Conservation (phyloP, 1,284 basidiomycete genomes). For the Rhodofomes roseus region DNA sequence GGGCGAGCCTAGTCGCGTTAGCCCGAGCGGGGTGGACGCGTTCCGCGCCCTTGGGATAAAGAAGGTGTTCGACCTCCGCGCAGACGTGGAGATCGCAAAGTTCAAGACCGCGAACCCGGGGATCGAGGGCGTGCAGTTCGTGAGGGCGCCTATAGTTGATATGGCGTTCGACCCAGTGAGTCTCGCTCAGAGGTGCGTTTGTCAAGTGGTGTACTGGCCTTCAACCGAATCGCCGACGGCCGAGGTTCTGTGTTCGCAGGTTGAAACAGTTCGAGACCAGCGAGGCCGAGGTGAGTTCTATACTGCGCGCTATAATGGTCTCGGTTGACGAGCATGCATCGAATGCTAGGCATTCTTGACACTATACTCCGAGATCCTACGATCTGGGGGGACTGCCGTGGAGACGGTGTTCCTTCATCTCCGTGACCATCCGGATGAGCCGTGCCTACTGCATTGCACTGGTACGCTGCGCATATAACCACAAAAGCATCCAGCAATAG, state of each 20-base stretch:
- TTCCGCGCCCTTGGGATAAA: constrained; percentile 33
- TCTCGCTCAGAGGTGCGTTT: constrained; percentile 22
- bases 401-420: constrained; percentile 35
- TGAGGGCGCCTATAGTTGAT: constrained; percentile 25
- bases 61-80: constrained; percentile 40
- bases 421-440: constrained; percentile 34
- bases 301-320: not conserved
- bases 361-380: constrained; percentile 33
- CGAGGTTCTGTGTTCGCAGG: constrained; percentile 7
- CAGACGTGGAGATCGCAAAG: constrained; percentile 32
- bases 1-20: constrained; percentile 36
- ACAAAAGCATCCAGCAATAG: constrained; percentile 18
- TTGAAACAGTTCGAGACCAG: constrained; percentile 27
- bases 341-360: constrained; percentile 31
- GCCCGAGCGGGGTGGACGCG: constrained; percentile 32
- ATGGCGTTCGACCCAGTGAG: constrained; percentile 30
- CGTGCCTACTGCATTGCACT: constrained; percentile 42
- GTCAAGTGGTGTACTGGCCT: not conserved
- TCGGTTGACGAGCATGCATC: not conserved
- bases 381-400: constrained; percentile 29
- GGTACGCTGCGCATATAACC: constrained; percentile 20
- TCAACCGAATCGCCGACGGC: not conserved
- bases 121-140: constrained; percentile 31
- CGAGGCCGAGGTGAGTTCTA: constrained; percentile 24
- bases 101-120: constrained; percentile 28